Conservation (phyloP, 2,329 filamentous ascomycete species). For the Rhexocercosporidium sp. region DNA sequence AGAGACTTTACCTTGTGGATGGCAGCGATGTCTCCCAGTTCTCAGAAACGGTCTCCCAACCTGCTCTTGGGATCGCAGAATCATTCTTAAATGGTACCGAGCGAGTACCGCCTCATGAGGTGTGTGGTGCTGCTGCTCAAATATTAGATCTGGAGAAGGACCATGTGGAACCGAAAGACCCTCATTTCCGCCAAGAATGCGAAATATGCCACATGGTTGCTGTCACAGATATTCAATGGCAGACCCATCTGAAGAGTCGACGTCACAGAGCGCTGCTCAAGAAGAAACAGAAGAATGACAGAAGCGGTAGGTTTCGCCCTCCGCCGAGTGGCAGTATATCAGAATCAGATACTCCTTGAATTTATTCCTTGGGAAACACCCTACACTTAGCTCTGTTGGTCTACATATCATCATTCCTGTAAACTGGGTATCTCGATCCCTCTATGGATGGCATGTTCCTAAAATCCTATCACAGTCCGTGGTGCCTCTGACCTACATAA, state of each 20-base stretch:
- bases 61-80: conserved; percentile 65
- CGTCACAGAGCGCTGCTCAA: conserved; percentile 45
- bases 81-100: conserved; percentile 64
- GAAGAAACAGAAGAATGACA: conserved; percentile 33
- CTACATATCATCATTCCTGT: background rate
- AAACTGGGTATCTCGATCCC: background rate
- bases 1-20: conserved; percentile 79
- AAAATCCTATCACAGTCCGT: background rate
- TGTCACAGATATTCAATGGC: conserved; percentile 59
- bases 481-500: too few species aligned
- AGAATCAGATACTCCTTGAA: conserved; percentile 3
- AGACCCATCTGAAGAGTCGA: conserved; percentile 51
- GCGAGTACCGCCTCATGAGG: conserved; percentile 52
- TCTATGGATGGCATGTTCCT: too few species aligned
- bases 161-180: conserved; percentile 47
- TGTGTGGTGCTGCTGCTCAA: conserved; percentile 63
- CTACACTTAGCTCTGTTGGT: too few species aligned
- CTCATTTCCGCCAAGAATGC: conserved; percentile 64
- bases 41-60: conserved; percentile 64
- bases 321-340: conserved; percentile 12
- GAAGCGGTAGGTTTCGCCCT: conserved; percentile 26
- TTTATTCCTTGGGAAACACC: background rate
- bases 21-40: conserved; percentile 72
- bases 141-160: conserved; percentile 61
- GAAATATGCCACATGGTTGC: conserved; percentile 72